Conservation (phyloP, 2,329 filamentous ascomycete species). For the Sordariomycetes sp. region DNA sequence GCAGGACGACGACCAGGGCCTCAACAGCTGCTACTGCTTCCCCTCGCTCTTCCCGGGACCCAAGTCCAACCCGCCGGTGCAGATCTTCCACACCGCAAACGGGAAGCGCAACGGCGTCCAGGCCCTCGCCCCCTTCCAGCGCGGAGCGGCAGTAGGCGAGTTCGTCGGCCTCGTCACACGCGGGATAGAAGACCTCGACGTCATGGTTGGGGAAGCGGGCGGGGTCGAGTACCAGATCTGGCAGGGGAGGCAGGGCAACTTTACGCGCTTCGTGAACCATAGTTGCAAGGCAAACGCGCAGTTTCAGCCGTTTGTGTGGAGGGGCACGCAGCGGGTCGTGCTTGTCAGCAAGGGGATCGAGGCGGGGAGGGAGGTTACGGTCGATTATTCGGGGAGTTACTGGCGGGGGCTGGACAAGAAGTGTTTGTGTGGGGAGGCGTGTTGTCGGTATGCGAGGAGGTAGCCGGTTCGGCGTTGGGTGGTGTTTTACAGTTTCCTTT, state of each 20-base stretch:
- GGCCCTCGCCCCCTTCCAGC: constrained; percentile 31
- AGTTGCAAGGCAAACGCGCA: constrained; percentile 44
- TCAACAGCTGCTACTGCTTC: constrained; percentile 39
- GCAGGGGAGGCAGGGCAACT: constrained; percentile 41
- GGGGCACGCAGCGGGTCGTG: constrained; percentile 38
- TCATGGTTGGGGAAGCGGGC: constrained; percentile 33
- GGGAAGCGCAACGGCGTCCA: constrained; percentile 41
- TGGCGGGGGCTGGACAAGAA: constrained; percentile 41
- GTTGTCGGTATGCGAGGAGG: constrained; percentile 27
- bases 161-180: constrained; percentile 41
- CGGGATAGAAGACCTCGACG: constrained; percentile 35
- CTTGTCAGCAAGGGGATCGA: constrained; percentile 40
- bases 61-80: constrained; percentile 27
- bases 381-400: constrained; percentile 45
- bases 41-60: constrained; percentile 34
- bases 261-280: constrained; percentile 45
- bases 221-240: constrained; percentile 37
- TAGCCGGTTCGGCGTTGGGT: background rate
- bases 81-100: constrained; percentile 35
- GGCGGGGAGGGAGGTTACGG: constrained; percentile 38
- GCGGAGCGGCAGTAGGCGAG: constrained; percentile 38
- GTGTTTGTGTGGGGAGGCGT: constrained; percentile 38
- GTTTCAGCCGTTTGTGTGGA: constrained; percentile 42
- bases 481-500: background rate
- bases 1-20: constrained; percentile 33